phyloP scores from a whole-genome alignment of 176 grass and related monocot species.

The Puccinellia tenuiflora region DNA sequence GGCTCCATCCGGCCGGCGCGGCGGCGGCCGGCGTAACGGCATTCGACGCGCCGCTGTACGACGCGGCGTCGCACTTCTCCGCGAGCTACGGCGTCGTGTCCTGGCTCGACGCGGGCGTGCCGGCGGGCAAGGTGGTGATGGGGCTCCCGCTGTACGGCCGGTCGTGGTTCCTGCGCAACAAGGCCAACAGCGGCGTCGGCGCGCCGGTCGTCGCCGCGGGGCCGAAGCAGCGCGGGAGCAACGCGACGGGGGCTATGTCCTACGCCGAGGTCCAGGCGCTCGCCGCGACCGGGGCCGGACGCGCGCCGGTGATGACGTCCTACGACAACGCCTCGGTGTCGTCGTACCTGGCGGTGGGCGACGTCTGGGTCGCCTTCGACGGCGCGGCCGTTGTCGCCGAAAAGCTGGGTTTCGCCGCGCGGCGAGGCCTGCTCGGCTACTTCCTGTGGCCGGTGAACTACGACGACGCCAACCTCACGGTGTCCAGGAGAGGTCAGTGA shows the following conservation, averaged over 20 bases:
- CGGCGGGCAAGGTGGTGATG: slow-evolving; percentile 68
- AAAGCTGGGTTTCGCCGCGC: slow-evolving; percentile 63
- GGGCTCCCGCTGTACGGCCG: slow-evolving; percentile 67
- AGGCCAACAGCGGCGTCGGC: slow-evolving; percentile 48
- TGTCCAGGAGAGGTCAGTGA: slow-evolving; percentile 53
- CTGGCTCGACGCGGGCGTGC: slow-evolving; percentile 73
- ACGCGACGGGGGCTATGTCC: slow-evolving; percentile 61
- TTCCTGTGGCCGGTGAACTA: slow-evolving; percentile 86
- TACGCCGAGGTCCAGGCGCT: slow-evolving; percentile 68
- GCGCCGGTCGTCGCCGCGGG: slow-evolving; percentile 55
- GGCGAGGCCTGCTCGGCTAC: slow-evolving; percentile 49
- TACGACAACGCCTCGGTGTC: slow-evolving; percentile 60
- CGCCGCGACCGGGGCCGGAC: not conserved
- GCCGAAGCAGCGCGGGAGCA: slow-evolving; percentile 60
- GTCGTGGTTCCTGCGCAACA: slow-evolving; percentile 78
- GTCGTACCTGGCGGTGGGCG: slow-evolving; percentile 53
- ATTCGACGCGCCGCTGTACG: slow-evolving; percentile 71
- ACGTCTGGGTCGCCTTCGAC: slow-evolving; percentile 84
- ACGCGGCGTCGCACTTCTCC: slow-evolving; percentile 71
- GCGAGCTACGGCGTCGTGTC: slow-evolving; percentile 78
- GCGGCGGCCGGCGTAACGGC: slow-evolving; percentile 23
- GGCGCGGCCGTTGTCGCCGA: slow-evolving; percentile 48
- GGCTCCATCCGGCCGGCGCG: slow-evolving; percentile 26
- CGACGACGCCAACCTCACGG: slow-evolving; percentile 56
- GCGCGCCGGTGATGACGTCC: slow-evolving; percentile 11